These are phyloP conservation scores for Carallia brachiata DNA, from an alignment of 345 rosid genomes.

Conservation along the genomic window DNA sequence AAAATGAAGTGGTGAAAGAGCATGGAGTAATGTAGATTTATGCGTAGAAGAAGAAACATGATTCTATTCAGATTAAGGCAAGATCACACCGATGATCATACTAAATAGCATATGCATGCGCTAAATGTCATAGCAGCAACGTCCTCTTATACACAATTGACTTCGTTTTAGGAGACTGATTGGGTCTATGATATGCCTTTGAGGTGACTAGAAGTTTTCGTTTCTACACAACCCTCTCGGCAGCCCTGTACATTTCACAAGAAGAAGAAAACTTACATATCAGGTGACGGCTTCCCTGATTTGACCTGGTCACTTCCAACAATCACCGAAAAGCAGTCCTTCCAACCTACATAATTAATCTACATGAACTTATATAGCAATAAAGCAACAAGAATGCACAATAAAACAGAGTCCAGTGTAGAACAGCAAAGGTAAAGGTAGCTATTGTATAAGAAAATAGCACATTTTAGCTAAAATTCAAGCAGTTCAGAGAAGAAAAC, in stretches of 20 bases:
- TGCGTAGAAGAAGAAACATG: neutral
- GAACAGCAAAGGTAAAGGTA: too few relatives aligned
- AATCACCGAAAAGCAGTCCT: conserved; percentile 31
- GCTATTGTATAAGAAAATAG: neutral
- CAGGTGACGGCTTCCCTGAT: conserved; percentile 49
- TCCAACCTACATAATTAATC: conserved; percentile 36
- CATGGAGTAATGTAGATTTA: neutral
- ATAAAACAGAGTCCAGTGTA: neutral
- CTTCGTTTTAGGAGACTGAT: neutral
- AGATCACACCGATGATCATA: neutral
- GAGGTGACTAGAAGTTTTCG: neutral
- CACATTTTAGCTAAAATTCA: neutral
- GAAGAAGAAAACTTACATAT: conserved; percentile 27
- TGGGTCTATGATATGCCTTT: neutral
- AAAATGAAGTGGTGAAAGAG: neutral
- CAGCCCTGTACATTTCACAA: neutral
- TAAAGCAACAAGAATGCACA: neutral
- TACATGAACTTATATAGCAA: neutral
- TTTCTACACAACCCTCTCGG: neutral
- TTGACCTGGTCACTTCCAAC: conserved; percentile 44
- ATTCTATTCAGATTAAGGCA: neutral
- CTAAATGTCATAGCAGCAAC: too few relatives aligned
- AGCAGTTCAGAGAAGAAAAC: conserved; percentile 11
- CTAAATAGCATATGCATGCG: neutral
- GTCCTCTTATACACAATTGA: neutral